Evolutionary conservation across 2,329 filamentous ascomycete species (phyloP), one percentile per base, ranked within the genome.

Genomic region (Ophioceras dolichostomum): DNA sequence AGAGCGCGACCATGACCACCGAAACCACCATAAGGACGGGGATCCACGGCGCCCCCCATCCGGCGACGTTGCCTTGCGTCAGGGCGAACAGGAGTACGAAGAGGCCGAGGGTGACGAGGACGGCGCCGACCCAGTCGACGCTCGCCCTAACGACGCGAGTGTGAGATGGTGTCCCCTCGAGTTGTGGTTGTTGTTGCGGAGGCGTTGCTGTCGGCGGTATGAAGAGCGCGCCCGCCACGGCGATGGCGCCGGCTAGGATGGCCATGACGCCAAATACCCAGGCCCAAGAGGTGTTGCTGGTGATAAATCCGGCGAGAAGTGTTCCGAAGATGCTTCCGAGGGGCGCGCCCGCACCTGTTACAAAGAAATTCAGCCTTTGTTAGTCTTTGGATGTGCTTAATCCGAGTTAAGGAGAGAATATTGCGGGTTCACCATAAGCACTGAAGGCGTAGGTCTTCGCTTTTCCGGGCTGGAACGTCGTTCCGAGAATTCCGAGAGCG

Each of bases 381-480:
- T 26, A 26, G 8, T 26, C 8, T 12, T 24, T 33, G 42, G 10
- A 49, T 33, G 14, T 27, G 24, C 8, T 26, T 14, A 14, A 22
- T 18, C 10, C 31, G 29, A 10, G 17, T n/a, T 27, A 24, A 27
- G 18, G 37, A 10, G 3, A 34, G 13, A 26, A 21, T 16, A 26
- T 12, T 19, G 29, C 18, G 18, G 3, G 31, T 58, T 39, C 49
- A 68, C 67, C 67, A 40, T 79, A 82, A 17, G 68, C 65, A 27
- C 71, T 73, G 45, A 84, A 83, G 2, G 78, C 77, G 49, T 81
- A 80, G 47, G 80, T 83, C 56, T 82, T 83, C 4, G 76, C 72
- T 44, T 73, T 76, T 0, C 79, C 76, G 0, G 77, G 76, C 1
- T 71, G 70, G 38, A 83, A 83, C 0, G 75, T 81, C 2, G 72